Percentiles rank a stretch among this genome's conserved stretches.
Evolutionary conservation across 495 filamentous ascomycete genomes (phyloP).

Genomic region (Hypoxylon rickii): DNA sequence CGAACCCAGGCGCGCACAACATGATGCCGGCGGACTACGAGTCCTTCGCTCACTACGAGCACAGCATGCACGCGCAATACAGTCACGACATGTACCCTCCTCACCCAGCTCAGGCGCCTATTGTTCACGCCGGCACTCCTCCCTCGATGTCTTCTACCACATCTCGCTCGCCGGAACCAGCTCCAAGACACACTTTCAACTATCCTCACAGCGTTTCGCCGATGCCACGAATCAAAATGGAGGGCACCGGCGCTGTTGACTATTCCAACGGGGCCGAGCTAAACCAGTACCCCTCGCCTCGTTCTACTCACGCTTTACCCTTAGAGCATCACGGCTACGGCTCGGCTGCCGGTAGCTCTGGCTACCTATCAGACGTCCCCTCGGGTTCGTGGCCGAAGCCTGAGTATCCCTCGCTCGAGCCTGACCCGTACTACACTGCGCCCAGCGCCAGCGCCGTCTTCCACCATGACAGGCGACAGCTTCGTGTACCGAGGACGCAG

Average conservation of each 20-base stretch:
- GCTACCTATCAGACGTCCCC: constrained; percentile 55
- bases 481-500: constrained; percentile 46
- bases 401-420: constrained; percentile 49
- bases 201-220: constrained; percentile 46
- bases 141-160: constrained; percentile 45
- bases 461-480: constrained; percentile 42
- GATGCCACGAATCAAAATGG: constrained; percentile 58
- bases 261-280: constrained; percentile 46
- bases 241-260: constrained; percentile 39
- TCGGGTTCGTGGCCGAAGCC: constrained; percentile 54
- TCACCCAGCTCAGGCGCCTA: constrained; percentile 44
- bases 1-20: constrained; percentile 48
- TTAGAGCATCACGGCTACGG: constrained; percentile 44
- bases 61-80: constrained; percentile 44
- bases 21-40: constrained; percentile 59
- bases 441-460: constrained; percentile 33
- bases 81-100: constrained; percentile 54
- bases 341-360: constrained; percentile 41
- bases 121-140: constrained; percentile 40
- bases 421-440: constrained; percentile 47
- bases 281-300: constrained; percentile 55
- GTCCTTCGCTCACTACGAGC: constrained; percentile 53
- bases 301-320: constrained; percentile 48
- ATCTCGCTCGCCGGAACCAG: constrained; percentile 49
- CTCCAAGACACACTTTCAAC: constrained; percentile 41